Evolutionary conservation across 75 land plant species (phyloP).

Genomic region (Selaginella moellendorffii): DNA sequence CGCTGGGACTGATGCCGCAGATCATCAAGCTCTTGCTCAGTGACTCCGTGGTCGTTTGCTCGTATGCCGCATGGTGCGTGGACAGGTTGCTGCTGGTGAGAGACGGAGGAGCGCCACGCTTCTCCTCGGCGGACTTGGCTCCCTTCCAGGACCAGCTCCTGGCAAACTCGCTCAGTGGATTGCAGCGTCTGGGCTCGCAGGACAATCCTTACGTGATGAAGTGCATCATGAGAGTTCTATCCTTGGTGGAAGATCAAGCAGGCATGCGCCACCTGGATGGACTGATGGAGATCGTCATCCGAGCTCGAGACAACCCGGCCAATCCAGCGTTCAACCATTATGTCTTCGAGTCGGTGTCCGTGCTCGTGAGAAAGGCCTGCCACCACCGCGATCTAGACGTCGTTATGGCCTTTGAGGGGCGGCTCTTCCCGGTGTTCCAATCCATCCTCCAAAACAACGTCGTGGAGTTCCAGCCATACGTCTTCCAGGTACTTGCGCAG

Average conservation of each 20-base stretch:
- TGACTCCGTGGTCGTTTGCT: conserved; percentile 91
- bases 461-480: conserved; percentile 77
- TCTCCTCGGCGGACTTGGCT: conserved; percentile 38
- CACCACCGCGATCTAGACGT: conserved; percentile 49
- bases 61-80: conserved; percentile 83
- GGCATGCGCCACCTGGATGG: no score
- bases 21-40: conserved; percentile 49
- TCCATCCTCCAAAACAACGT: conserved; percentile 54
- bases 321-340: conserved; percentile 90
- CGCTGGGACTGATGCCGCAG: conserved; percentile 46
- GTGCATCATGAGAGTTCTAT: no score
- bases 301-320: no score
- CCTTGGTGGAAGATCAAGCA: no score
- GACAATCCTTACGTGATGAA: conserved; percentile 91
- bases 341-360: conserved; percentile 80
- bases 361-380: conserved; percentile 50
- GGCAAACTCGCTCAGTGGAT: conserved; percentile 57
- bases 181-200: conserved; percentile 75
- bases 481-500: conserved; percentile 86
- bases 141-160: conserved; percentile 45
- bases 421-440: conserved; percentile 64
- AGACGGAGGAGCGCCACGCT: conserved; percentile 41
- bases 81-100: conserved; percentile 89
- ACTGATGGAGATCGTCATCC: no score
- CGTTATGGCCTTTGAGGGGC: conserved; percentile 48